Evolutionary conservation across 2,329 filamentous ascomycete species (phyloP), one percentile per base, ranked within the genome.

Genomic region (Teratosphaeria destructans): DNA sequence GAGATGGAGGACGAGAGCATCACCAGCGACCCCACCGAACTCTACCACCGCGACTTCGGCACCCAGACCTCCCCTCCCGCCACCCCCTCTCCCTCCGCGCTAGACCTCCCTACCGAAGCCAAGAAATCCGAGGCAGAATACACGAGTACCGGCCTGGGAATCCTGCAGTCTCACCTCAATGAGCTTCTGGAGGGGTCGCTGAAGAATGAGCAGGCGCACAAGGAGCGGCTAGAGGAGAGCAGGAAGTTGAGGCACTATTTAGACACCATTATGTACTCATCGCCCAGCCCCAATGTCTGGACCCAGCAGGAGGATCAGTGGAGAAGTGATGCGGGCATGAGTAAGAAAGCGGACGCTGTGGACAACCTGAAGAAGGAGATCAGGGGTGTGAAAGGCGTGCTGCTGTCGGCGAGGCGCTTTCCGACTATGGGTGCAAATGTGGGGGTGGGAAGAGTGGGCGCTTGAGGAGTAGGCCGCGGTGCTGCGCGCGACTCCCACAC

Each of bases 11-110:
- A 67, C 14, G 79, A 80, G 26, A 81, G 78, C 52, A 66, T 76
- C 16, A 76, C 75, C 66, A 83, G 81, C 12, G 84, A 86, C 64
- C 89, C 89, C 0, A 85, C 86, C 0, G 89, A 93, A 72, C 82
- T 92, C 62, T 94, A 90, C 74, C 88, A 92, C 72, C 84, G 88
- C 54, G 89, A 94, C 69, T 82, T 90, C 61, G 88, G 88, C 63
- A 88, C 89, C 1, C 89, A 94, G 73, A 94, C 89, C 0, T 85
- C 84, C 0, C 79, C 78, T 1, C 76, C 76, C 0, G 71, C 78
- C 2, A 79, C 78, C 3, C 75, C 77, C 5, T 66, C 72, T 27
- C 65, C 71, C 3, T 72, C 71, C 70, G 11, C 59, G 23, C 52
- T 39, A 16, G 37, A 54, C 7, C 53, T 7, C 43, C 43, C 19